These are phyloP conservation scores for Fomitopsis schrenkii DNA, from an alignment of 1,284 basidiomycete species.

Conservation along the genomic window DNA sequence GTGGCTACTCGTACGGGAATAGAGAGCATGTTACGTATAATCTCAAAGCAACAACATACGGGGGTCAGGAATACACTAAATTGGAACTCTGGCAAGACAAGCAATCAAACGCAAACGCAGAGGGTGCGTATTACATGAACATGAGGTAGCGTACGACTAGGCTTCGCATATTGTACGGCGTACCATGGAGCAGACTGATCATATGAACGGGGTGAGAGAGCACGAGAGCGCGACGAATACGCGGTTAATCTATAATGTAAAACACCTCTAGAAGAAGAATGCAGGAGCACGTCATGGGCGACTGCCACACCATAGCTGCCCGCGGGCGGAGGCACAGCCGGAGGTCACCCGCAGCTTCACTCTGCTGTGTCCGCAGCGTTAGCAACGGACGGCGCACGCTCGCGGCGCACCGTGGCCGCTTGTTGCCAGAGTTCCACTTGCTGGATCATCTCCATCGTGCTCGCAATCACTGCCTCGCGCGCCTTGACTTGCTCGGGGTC, in stretches of 20 bases:
- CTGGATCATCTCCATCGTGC: slow-evolving; percentile 33
- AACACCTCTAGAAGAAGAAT: not conserved
- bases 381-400: not conserved
- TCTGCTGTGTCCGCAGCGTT: not conserved
- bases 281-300: not conserved
- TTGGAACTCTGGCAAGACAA: not conserved
- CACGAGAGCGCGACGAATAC: not conserved
- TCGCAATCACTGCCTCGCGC: slow-evolving; percentile 36
- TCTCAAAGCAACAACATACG: not conserved
- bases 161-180: not conserved
- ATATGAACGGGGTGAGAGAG: not conserved
- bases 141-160: not conserved
- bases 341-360: not conserved
- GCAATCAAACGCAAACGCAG: not conserved
- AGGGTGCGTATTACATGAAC: not conserved
- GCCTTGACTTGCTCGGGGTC: slow-evolving; percentile 39
- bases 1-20: not conserved
- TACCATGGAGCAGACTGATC: not conserved
- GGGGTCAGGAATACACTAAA: not conserved
- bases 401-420: slow-evolving; percentile 26
- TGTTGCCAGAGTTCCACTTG: slow-evolving; percentile 41
- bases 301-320: not conserved
- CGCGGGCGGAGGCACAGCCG: not conserved
- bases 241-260: not conserved
- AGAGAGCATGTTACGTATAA: not conserved